Percentiles rank a stretch among this genome's conserved stretches.
These are phyloP conservation scores for Celoporthe dispersa DNA, from an alignment of 2,329 filamentous ascomycete species.

Conservation along the genomic window DNA sequence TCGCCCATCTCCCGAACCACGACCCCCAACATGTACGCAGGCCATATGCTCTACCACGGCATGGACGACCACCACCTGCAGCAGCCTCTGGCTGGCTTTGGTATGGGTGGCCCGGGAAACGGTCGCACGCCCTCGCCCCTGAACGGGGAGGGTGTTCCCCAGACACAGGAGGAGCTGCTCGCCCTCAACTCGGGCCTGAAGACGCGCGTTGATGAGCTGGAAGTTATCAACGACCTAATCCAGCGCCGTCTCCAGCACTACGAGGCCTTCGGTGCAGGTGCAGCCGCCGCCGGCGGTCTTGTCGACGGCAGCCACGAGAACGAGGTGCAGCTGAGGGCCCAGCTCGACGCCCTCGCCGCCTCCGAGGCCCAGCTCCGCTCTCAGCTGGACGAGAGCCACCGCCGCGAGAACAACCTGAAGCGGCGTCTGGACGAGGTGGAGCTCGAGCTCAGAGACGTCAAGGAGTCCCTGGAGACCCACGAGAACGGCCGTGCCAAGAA, in stretches of 20 bases:
- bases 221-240: conserved; percentile 89
- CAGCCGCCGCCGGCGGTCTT: conserved; percentile 40
- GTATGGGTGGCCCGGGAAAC: conserved; percentile 51
- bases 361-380: conserved; percentile 54
- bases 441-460: conserved; percentile 53
- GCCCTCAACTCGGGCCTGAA: conserved; percentile 86
- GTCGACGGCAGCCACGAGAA: conserved; percentile 57
- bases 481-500: conserved; percentile 39
- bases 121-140: conserved; percentile 55
- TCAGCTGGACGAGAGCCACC: conserved; percentile 76
- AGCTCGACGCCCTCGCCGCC: conserved; percentile 54
- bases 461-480: conserved; percentile 35
- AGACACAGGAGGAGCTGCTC: conserved; percentile 79
- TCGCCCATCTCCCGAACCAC: conserved; percentile 80
- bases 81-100: conserved; percentile 53
- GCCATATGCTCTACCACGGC: conserved; percentile 79
- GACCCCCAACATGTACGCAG: conserved; percentile 76
- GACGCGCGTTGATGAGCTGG: conserved; percentile 91
- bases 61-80: conserved; percentile 75
- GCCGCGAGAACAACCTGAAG: conserved; percentile 81
- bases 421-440: conserved; percentile 81
- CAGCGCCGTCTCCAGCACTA: conserved; percentile 73
- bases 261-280: conserved; percentile 66
- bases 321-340: conserved; percentile 60
- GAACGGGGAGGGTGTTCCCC: conserved; percentile 68